phyloP scores from a whole-genome alignment of 495 filamentous ascomycete species.

The Friedmanniomyces simplex region DNA sequence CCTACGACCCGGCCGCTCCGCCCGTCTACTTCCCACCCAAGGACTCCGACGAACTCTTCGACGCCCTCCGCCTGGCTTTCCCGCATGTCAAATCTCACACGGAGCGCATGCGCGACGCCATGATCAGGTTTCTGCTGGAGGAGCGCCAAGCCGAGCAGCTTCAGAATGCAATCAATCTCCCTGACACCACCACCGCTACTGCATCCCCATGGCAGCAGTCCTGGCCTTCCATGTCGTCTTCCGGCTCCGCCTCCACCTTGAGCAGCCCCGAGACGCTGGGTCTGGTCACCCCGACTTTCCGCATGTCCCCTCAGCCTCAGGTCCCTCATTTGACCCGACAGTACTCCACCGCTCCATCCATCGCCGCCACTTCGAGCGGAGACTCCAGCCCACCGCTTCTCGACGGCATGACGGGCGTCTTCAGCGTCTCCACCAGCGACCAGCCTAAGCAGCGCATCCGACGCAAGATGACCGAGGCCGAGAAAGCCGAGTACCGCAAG shows the following conservation, averaged over 20 bases:
- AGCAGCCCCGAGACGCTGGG: constrained; percentile 14
- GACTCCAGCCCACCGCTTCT: constrained; percentile 8
- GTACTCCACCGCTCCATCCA: constrained; percentile 1
- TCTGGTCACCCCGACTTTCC: constrained; percentile 12
- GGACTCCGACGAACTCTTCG: constrained; percentile 27
- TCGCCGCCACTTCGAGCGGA: background rate
- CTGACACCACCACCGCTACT: background rate
- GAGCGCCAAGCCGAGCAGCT: constrained; percentile 11
- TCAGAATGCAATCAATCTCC: background rate
- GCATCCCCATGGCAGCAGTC: constrained; percentile 9
- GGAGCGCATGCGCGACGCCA: constrained; percentile 21
- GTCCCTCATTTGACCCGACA: background rate
- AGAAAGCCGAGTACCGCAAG: constrained; percentile 21
- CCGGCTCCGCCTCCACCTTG: constrained; percentile 8
- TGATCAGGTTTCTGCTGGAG: constrained; percentile 22
- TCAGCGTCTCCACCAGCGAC: constrained; percentile 11
- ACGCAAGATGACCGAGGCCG: constrained; percentile 22
- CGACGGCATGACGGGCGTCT: constrained; percentile 19
- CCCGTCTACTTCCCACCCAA: constrained; percentile 20
- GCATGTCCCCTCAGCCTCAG: constrained; percentile 10
- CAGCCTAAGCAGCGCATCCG: constrained; percentile 16
- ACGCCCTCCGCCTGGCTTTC: constrained; percentile 19
- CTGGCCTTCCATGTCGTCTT: constrained; percentile 17
- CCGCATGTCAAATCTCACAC: constrained; percentile 19
- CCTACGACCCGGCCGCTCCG: constrained; percentile 15